phyloP scores from a whole-genome alignment of 169 alveolate species.

The Eimeria zaria region DNA sequence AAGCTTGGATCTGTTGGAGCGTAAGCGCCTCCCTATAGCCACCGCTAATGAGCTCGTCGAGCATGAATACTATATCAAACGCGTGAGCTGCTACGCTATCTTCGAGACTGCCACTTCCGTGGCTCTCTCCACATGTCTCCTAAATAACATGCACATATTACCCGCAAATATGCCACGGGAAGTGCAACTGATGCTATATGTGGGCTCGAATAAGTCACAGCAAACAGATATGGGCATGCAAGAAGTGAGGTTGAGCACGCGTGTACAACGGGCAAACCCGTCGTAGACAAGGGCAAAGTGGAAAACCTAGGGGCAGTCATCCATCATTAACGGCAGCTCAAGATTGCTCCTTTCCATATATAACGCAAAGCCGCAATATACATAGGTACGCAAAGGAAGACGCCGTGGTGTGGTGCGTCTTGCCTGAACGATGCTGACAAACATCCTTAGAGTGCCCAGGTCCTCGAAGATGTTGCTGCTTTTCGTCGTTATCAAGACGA shows the following conservation, averaged over 20 bases:
- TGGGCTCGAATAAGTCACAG: background rate
- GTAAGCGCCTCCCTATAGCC: constrained; percentile 95
- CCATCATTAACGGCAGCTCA: background rate
- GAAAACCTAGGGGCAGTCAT: background rate
- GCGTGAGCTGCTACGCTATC: constrained; percentile 91
- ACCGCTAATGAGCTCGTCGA: constrained; percentile 93
- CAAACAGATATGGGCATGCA: background rate
- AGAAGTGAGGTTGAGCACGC: background rate
- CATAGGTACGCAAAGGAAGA: background rate
- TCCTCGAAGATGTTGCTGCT: constrained; percentile 95
- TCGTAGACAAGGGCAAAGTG: background rate
- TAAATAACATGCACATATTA: constrained; percentile 13
- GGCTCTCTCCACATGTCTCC: constrained; percentile 88
- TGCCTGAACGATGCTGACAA: constrained; percentile 91
- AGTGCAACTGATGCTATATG: background rate
- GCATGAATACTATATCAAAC: constrained; percentile 93
- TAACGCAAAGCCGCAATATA: background rate
- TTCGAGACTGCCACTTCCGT: constrained; percentile 87
- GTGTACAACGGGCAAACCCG: background rate
- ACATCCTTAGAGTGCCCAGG: constrained; percentile 92
- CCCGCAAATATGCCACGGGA: background rate
- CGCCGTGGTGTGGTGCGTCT: constrained; percentile 76
- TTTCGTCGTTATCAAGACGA: constrained; percentile 93
- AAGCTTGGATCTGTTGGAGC: constrained; percentile 93
- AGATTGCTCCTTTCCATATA: background rate